Evolutionary conservation across 345 rosid species (phyloP).

Genomic region (Ricinus communis): DNA sequence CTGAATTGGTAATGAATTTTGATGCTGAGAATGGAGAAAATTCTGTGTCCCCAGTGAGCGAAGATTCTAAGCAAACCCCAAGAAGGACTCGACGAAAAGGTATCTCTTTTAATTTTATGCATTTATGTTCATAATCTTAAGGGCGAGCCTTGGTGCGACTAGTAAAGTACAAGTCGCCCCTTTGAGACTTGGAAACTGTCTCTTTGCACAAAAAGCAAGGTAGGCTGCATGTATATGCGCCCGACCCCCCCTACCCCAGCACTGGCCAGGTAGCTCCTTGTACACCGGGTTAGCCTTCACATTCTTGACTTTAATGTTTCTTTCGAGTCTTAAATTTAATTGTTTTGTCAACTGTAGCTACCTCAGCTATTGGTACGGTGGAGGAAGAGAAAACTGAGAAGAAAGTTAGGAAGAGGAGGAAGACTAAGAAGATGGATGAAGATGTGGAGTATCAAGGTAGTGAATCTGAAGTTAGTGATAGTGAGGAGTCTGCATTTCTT

Average conservation of each 20-base stretch:
- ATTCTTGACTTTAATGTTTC: not conserved
- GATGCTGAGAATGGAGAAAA: constrained; percentile 36
- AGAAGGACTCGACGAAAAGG: constrained; percentile 51
- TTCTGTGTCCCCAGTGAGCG: constrained; percentile 17
- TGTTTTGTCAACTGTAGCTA: constrained; percentile 30
- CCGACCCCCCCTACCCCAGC: too few species aligned
- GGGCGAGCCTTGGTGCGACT: too few species aligned
- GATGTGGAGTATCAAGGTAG: constrained; percentile 32
- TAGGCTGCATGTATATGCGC: too few species aligned
- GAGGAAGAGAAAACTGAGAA: constrained; percentile 57
- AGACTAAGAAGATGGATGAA: constrained; percentile 39
- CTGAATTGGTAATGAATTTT: constrained; percentile 26
- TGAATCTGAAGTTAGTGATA: constrained; percentile 52
- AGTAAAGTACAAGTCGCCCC: too few species aligned
- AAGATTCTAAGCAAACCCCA: constrained; percentile 32
- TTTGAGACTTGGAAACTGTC: too few species aligned
- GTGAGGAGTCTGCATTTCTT: constrained; percentile 35
- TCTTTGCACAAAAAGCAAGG: too few species aligned
- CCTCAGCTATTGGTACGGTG: constrained; percentile 31
- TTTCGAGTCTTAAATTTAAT: constrained; percentile 15
- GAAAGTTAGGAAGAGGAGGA: constrained; percentile 46
- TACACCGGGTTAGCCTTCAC: not conserved
- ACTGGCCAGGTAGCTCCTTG: too few species aligned
- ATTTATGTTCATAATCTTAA: not conserved
- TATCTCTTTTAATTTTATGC: constrained; percentile 12